Base-by-base conservation (phyloP, 805 yeast species). In the Isabelozyma rhagii region DNA sequence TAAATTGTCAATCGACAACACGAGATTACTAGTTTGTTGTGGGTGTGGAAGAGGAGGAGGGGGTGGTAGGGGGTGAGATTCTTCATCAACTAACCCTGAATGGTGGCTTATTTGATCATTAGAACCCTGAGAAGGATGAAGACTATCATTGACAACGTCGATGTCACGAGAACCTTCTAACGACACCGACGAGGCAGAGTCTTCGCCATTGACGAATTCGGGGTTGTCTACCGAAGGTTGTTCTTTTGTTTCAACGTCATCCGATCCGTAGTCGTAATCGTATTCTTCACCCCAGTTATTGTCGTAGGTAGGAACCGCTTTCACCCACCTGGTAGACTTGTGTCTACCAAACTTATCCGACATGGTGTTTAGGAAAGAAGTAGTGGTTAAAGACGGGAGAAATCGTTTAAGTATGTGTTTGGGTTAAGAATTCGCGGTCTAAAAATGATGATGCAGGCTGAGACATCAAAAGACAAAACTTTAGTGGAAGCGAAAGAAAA, bases 311-410 rank as follows among this genome's bases (percentile, higher is more conserved):
- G 78, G 79, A 5, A 67, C 69, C 6, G 78, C 72, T 47, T 67
- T 69, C 9, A 66, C 75, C 78, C 78, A 74, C 45, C 79, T 60
- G 6, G 76, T 64, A 38, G 77, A 72, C 44, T 66, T 66, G 49
- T 73, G 78, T 57, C 79, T 66, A 28, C 67, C 76, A 53, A 74
- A 70, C 45, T 67, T 64, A 44, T 72, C 77, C 17, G 64, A 36
- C 69, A 65, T 65, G 25, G 2, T 14, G 6, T 17, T n/a, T 4
- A 15, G 41, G 17, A n/a, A n/a, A 14, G 18, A 31, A 31, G 36
- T 5, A 31, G 36, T 31, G 41, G 14, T 7, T 5, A 18, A 18
- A 10, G 14, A 18, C 41, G 11, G 9, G 15, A n/a, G 14, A 39
- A 18, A 39, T 17, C 10, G 41, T 36, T n/a, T 36, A n/a, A n/a